Evolutionary conservation across 768 basidiomycete species (phyloP), one percentile per base, ranked within the genome.

Genomic region (Mycena polygramma): DNA sequence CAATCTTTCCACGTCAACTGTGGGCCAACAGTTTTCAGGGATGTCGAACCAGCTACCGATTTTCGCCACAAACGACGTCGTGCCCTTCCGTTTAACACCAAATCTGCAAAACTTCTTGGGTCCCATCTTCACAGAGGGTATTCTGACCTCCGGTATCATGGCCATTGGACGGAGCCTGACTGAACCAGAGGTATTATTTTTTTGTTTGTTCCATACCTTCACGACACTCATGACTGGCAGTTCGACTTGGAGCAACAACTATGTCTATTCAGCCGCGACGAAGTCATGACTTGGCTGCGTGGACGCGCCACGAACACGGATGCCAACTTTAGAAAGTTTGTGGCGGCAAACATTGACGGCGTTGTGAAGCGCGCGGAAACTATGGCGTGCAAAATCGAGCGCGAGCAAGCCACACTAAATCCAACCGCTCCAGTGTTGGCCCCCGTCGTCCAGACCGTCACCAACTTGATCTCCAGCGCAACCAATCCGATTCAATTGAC

Each of bases 21-120:
- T 59, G 30, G 57, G 46, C 35, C 20, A 57, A 41, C 54, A 6
- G 37, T 64, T 53, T 66, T 17, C 67, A 87, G 87, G 84, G 15
- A 77, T 87, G 39, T 82, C 84, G 7, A 80, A 79, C 43, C 77
- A 80, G 63, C 80, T 85, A 67, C 91, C 86, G 78, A 80, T 93
- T 51, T 93, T 95, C 77, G 87, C 88, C 17, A 93, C 94, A 20
- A 90, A 84, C 73, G 98, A 99, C 75, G 86, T 91, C 4, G 96
- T 98, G 7, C 98, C 98, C 0, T 99, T 99, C 93, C 92, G 98
- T 45, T 90, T 97, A 73, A 99, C 98, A 6, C 96, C 96, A 5
- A 98, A 98, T 80, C 89, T 99, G 84, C 98, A 99, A 81, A 87
- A 89, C 71, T 97, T 99, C 83, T 82, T 99, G 45, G 95, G 95